Evolutionary conservation across 352 stramenopile genomes (phyloP), one percentile per base, ranked within the genome.

Genomic region (Globisporangium spiculum): DNA sequence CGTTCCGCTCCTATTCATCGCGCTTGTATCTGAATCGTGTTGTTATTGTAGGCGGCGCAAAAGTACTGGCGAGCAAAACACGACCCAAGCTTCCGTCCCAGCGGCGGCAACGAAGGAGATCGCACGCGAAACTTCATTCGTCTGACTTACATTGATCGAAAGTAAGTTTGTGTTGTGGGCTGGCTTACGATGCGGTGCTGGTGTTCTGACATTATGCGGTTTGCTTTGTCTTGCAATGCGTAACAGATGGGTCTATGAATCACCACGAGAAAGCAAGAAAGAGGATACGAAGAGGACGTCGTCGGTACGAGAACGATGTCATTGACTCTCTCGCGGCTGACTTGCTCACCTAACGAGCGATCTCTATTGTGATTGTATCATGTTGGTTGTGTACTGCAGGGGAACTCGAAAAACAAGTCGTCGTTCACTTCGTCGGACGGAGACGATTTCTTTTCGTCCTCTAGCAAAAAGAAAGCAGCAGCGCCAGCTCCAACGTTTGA

Each of bases 71-170:
- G 87, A 24, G 83, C 78, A 53, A 93, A 90, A 61, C 87, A 94
- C 72, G 89, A 96, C 69, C 73, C 86, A 27, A 94, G 73, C 62
- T 95, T 90, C 63, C 86, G 88, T 34, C 88, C 86, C 8, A 81
- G 71, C 30, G 89, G 89, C 55, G 80, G 84, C 8, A 94, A 64
- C 4, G 83, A 93, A 34, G 85, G 88, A 67, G 88, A 96, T 27
- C 86, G 88, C 64, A 93, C 84, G 58, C 85, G 88, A n/a, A 96
- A 96, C 67, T 96, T 96, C 70, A 95, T 96, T 60, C 88, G 88
- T 9, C 70, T 93, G 63, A 93, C 88, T 14, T 96, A 93, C 73
- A 88, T 96, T 36, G 88, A 96, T 65, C 83, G 89, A 73, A 94
- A 95, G 83, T 95, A 75, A 52, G 83, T 66, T 7, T 26, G 3